Evolutionary conservation across 768 basidiomycete genomes (phyloP).

Genomic region (Cystoderma amianthinum): DNA sequence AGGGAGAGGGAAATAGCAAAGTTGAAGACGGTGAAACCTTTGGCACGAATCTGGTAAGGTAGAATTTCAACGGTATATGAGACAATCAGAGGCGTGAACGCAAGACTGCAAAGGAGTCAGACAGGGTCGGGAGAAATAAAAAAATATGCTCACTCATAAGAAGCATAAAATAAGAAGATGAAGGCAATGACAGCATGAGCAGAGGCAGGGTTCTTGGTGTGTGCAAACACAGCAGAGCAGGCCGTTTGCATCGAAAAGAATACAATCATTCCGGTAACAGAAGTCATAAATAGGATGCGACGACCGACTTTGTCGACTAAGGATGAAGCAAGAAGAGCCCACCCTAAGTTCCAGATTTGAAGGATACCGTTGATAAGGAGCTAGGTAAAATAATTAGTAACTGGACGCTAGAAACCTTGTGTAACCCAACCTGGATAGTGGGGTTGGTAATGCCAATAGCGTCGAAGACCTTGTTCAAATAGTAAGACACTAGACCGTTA

Average conservation of each 20-base stretch:
- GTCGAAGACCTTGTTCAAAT: slow-evolving; percentile 67
- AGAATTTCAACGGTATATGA: slow-evolving; percentile 88
- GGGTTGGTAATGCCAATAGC: slow-evolving; percentile 59
- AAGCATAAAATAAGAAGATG: slow-evolving; percentile 78
- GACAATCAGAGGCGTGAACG: slow-evolving; percentile 82
- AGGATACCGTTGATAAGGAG: slow-evolving; percentile 84
- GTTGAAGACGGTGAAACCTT: no score
- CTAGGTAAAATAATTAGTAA: slow-evolving; percentile 5
- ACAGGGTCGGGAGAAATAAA: neutral
- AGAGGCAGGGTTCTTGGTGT: slow-evolving; percentile 31
- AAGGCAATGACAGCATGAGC: slow-evolving; percentile 74
- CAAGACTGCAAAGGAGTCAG: slow-evolving; percentile 33
- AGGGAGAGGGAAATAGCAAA: no score
- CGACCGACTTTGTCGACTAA: slow-evolving; percentile 61
- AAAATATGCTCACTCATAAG: slow-evolving; percentile 71
- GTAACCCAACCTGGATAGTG: slow-evolving; percentile 31
- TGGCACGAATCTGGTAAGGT: no score
- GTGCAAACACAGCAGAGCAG: slow-evolving; percentile 50
- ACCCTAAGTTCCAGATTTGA: slow-evolving; percentile 70
- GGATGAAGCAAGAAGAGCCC: slow-evolving; percentile 22
- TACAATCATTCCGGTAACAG: slow-evolving; percentile 49
- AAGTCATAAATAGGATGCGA: slow-evolving; percentile 63
- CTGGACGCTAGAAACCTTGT: neutral
- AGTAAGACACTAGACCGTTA: slow-evolving; percentile 80
- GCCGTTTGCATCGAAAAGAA: slow-evolving; percentile 67